These are phyloP conservation scores for Paracorniculantispora psalliotae DNA, from an alignment of 2,329 filamentous ascomycete species.

Conservation along the genomic window DNA sequence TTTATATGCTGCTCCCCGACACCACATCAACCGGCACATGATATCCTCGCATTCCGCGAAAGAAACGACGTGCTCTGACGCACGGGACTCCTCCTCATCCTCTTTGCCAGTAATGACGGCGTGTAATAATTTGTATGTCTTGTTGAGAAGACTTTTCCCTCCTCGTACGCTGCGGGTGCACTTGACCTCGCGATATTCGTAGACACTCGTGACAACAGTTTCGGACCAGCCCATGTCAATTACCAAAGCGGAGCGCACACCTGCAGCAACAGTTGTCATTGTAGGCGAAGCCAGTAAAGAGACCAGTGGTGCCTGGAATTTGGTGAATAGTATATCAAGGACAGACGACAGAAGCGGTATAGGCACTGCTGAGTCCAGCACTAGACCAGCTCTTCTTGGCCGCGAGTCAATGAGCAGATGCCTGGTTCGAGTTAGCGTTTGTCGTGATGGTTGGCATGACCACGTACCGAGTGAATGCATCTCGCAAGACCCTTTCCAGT, in stretches of 20 bases:
- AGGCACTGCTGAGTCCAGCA: conserved; percentile 72
- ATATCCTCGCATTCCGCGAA: conserved; percentile 84
- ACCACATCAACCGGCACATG: conserved; percentile 73
- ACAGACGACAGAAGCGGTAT: conserved; percentile 70
- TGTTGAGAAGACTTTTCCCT: conserved; percentile 65
- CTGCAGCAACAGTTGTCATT: conserved; percentile 71
- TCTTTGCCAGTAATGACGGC: conserved; percentile 25
- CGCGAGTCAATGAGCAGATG: conserved; percentile 68
- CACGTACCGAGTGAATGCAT: conserved; percentile 74
- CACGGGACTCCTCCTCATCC: conserved; percentile 23
- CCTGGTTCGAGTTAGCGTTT: conserved; percentile 30
- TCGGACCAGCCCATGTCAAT: conserved; percentile 93
- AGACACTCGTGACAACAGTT: conserved; percentile 78
- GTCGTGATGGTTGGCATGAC: conserved; percentile 21
- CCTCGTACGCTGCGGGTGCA: conserved; percentile 67
- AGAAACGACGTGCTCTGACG: conserved; percentile 40
- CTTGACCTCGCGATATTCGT: conserved; percentile 80
- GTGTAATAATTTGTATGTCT: conserved; percentile 60
- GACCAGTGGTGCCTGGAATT: conserved; percentile 74
- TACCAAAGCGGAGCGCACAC: conserved; percentile 78
- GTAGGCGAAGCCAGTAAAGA: conserved; percentile 75
- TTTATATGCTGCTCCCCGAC: conserved; percentile 36
- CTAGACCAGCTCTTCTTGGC: conserved; percentile 66
- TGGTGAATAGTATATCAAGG: conserved; percentile 73
- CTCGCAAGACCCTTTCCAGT: conserved; percentile 75